phyloP scores from a whole-genome alignment of 345 rosid genomes.

The Kernera saxatilis region DNA sequence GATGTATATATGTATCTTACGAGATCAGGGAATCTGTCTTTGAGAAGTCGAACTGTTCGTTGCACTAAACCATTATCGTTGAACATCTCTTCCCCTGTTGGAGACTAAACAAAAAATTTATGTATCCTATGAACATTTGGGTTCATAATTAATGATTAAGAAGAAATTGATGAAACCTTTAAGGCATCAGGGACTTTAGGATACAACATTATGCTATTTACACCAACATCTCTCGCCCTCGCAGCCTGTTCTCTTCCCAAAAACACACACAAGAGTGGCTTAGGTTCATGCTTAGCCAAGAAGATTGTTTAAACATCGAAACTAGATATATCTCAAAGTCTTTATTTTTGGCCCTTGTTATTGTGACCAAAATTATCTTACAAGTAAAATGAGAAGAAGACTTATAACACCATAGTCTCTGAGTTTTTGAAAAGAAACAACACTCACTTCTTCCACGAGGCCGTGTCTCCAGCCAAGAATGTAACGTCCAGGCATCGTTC shows the following conservation, averaged over 20 bases:
- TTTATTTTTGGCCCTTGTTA: no score
- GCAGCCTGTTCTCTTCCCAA: constrained; percentile 47
- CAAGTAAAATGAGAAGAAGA: not conserved
- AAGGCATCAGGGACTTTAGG: constrained; percentile 87
- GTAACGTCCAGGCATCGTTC: constrained; percentile 91
- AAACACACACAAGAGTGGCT: not conserved
- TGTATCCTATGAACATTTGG: no score
- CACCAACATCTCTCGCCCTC: constrained; percentile 89
- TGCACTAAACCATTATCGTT: constrained; percentile 88
- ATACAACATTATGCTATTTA: constrained; percentile 71
- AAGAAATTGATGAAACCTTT: constrained; percentile 48
- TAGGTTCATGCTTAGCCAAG: no score
- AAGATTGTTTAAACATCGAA: no score
- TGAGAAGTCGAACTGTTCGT: constrained; percentile 64
- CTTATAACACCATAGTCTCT: not conserved
- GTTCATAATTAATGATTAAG: not conserved
- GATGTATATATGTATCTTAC: constrained; percentile 37
- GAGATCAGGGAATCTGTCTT: constrained; percentile 77
- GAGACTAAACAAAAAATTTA: constrained; percentile 40
- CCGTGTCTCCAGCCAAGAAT: constrained; percentile 97
- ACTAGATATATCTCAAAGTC: no score
- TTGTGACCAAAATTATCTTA: not conserved
- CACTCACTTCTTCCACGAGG: constrained; percentile 68
- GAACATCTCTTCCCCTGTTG: constrained; percentile 86
- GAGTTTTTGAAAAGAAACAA: not conserved